These are phyloP conservation scores for Oldenlandia corymbosa DNA, from an alignment of 257 asterid genomes.

Conservation along the genomic window DNA sequence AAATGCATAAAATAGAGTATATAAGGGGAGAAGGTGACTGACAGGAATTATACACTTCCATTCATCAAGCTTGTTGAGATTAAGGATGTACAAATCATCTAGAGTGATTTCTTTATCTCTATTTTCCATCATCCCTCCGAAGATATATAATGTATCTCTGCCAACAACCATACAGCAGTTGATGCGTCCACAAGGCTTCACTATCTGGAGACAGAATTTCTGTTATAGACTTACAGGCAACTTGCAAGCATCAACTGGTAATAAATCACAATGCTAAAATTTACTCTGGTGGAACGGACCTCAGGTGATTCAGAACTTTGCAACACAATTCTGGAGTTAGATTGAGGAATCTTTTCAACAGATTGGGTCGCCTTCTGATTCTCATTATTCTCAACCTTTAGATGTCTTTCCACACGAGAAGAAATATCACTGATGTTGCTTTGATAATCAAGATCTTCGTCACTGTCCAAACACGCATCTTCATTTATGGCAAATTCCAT, in stretches of 20 bases:
- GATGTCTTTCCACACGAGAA: constrained; percentile 40
- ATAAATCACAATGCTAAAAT: neutral
- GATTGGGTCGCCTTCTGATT: constrained; percentile 32
- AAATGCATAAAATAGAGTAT: neutral
- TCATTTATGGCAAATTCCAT: constrained; percentile 34
- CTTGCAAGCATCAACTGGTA: constrained; percentile 12
- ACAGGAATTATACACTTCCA: constrained; percentile 95
- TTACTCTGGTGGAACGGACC: constrained; percentile 42
- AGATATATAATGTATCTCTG: constrained; percentile 77
- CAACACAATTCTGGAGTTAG: constrained; percentile 44
- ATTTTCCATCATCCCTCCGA: constrained; percentile 95
- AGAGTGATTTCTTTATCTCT: constrained; percentile 89
- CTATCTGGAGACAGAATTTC: constrained; percentile 47
- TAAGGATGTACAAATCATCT: constrained; percentile 80
- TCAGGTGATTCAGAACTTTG: constrained; percentile 65
- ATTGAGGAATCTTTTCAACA: constrained; percentile 19
- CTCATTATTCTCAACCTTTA: constrained; percentile 28
- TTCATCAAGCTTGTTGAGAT: constrained; percentile 92
- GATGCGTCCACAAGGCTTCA: constrained; percentile 94
- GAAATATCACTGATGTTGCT: constrained; percentile 48
- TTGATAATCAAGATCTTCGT: constrained; percentile 40
- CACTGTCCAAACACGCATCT: constrained; percentile 49
- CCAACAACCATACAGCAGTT: constrained; percentile 85
- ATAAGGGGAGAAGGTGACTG: constrained; percentile 23
- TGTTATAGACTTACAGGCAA: constrained; percentile 13